Conservation (phyloP, 192 early-diverging fungal species). For the Coemansia sp. region DNA sequence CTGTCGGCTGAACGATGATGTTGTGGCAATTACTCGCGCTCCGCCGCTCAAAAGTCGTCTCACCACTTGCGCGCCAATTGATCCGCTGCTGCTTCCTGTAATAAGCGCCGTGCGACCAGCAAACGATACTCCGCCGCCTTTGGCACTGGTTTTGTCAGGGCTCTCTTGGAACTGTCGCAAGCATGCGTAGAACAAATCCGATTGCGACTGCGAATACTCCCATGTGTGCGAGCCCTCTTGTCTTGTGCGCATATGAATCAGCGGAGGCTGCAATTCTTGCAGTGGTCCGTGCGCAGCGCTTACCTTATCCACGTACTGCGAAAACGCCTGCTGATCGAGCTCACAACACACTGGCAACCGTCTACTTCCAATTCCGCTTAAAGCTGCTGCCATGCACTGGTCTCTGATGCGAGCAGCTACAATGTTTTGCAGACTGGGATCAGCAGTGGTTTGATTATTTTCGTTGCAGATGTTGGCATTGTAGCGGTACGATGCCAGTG, state of each 20-base stretch:
- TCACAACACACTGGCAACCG: conserved; percentile 68
- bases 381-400: conserved; percentile 45
- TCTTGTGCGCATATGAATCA: conserved; percentile 41
- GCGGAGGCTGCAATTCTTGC: conserved; percentile 43
- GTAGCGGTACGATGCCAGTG: conserved; percentile 57
- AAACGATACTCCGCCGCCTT: conserved; percentile 69
- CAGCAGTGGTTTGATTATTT: too few relatives aligned
- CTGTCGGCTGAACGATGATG: conserved; percentile 69
- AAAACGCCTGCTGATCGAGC: conserved; percentile 81
- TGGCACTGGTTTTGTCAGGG: conserved; percentile 40
- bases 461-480: neutral
- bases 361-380: neutral
- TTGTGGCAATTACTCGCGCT: conserved; percentile 70
- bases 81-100: conserved; percentile 88
- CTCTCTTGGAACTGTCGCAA: conserved; percentile 55
- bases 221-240: conserved; percentile 13
- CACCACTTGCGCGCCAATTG: conserved; percentile 85
- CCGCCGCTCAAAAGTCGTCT: conserved; percentile 78
- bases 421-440: neutral
- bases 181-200: conserved; percentile 42
- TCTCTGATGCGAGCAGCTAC: conserved; percentile 60
- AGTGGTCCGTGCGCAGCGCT: conserved; percentile 59
- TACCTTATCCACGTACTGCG: conserved; percentile 82
- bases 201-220: conserved; percentile 17
- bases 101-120: conserved; percentile 77